Evolutionary conservation across 2,329 filamentous ascomycete genomes (phyloP).

Genomic region (Hypoxylon sp.): DNA sequence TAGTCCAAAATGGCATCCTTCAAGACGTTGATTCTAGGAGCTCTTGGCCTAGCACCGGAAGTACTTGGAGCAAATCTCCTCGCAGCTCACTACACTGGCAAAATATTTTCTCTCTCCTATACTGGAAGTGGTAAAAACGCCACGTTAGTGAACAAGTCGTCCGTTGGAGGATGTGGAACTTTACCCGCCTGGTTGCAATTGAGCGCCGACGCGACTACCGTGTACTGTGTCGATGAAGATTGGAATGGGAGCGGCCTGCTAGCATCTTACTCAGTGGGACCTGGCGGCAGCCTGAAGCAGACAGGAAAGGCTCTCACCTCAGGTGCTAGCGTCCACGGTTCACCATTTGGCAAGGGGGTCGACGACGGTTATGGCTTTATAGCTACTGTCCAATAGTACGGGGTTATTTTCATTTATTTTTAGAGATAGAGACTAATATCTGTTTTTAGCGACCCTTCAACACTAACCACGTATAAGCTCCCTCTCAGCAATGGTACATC

Average conservation of each 20-base stretch:
- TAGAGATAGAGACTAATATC: conserved; percentile 30
- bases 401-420: conserved; percentile 5
- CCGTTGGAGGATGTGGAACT: conserved; percentile 53
- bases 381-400: conserved; percentile 63
- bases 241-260: conserved; percentile 57
- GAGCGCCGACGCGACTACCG: conserved; percentile 51
- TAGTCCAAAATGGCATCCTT: conserved; percentile 45
- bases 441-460: conserved; percentile 58
- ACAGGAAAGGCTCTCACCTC: conserved; percentile 53
- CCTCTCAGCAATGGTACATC: conserved; percentile 54
- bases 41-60: conserved; percentile 45
- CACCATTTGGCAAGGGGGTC: conserved; percentile 59
- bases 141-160: conserved; percentile 52
- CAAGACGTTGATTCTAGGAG: conserved; percentile 42
- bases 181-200: conserved; percentile 59
- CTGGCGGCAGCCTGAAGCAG: conserved; percentile 54
- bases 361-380: conserved; percentile 59
- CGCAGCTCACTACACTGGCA: conserved; percentile 60
- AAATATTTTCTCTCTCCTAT: conserved; percentile 57
- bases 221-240: conserved; percentile 59
- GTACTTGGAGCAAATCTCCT: conserved; percentile 55
- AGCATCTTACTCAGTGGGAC: conserved; percentile 54
- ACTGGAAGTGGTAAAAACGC: conserved; percentile 47
- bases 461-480: conserved; percentile 62
- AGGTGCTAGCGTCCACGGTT: conserved; percentile 60